Conservation (phyloP, 208 protist genomes). For the Porcisia hertigi region DNA sequence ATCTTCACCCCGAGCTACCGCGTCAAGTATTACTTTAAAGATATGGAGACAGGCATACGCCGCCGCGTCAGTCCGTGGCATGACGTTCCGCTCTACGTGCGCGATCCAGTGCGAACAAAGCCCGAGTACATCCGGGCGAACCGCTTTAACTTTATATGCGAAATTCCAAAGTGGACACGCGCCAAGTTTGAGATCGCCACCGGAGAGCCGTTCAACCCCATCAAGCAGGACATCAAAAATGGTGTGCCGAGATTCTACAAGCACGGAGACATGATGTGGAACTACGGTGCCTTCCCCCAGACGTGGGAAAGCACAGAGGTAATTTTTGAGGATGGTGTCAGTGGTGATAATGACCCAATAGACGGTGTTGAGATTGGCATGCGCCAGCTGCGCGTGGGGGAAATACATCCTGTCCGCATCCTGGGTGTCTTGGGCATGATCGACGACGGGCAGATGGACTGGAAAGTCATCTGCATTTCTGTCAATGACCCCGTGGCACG, state of each 20-base stretch:
- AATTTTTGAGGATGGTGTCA: conserved; percentile 75
- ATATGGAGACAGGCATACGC: conserved; percentile 72
- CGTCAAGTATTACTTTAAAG: conserved; percentile 89
- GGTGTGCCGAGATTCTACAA: conserved; percentile 96
- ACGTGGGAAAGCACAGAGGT: conserved; percentile 95
- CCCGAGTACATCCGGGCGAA: conserved; percentile 79
- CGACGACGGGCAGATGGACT: conserved; percentile 95
- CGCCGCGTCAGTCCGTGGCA: conserved; percentile 92
- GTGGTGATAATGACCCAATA: conserved; percentile 93
- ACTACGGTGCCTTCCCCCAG: conserved; percentile 96
- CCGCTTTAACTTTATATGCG: conserved; percentile 93
- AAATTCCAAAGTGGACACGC: conserved; percentile 94
- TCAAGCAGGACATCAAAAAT: conserved; percentile 97
- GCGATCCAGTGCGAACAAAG: conserved; percentile 87
- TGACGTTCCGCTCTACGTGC: conserved; percentile 89
- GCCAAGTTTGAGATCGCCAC: conserved; percentile 97
- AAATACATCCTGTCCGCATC: conserved; percentile 85
- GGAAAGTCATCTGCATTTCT: conserved; percentile 94
- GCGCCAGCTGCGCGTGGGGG: conserved; percentile 79
- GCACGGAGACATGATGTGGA: conserved; percentile 96
- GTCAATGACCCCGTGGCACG: conserved; percentile 87
- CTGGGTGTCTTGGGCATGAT: conserved; percentile 94
- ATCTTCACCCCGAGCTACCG: conserved; percentile 93
- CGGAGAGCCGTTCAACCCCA: conserved; percentile 93
- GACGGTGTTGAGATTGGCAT: conserved; percentile 93